Evolutionary conservation across 306 rosid genomes (phyloP), one percentile per base, ranked within the genome.

Genomic region (Begonia fuchsioides): DNA sequence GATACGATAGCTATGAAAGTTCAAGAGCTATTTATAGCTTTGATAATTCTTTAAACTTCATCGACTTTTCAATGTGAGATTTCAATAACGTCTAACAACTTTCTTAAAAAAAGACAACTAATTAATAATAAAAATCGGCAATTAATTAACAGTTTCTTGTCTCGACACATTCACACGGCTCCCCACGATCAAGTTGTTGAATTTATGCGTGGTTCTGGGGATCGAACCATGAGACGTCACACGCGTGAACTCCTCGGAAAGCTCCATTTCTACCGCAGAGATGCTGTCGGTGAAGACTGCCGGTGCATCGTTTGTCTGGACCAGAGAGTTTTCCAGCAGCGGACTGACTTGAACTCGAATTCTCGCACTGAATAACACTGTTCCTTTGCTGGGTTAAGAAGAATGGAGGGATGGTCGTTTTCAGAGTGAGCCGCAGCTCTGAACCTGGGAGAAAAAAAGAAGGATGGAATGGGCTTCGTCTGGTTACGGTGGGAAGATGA

Each of bases 131-230:
- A n/a, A n/a, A n/a, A n/a, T n/a, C n/a, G n/a, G n/a, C n/a, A n/a
- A n/a, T n/a, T n/a, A n/a, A n/a, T n/a, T n/a, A n/a, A n/a, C n/a
- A n/a, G n/a, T n/a, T n/a, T n/a, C n/a, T n/a, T n/a, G n/a, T n/a
- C n/a, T n/a, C n/a, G n/a, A n/a, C n/a, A 47, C 46, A 48, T 60
- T 69, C 51, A 32, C 58, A 49, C 48, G 51, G 17, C 65, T 72
- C 55, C 64, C 80, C 53, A 88, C 77, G 51, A 88, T 58, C 66
- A 86, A 79, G 50, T 90, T 77, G 13, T 81, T 73, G 35, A 84
- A 90, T 56, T 84, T 90, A 35, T 73, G 95, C 1, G 94, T 90
- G 20, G 83, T 84, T 67, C 61, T 90, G 26, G 92, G 94, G 63
- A 62, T 71, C 38, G 87, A 65, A 15, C 94, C 97, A 35, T 74